phyloP scores from a whole-genome alignment of 2,329 filamentous ascomycete species.

The Cladorrhinum sp. region DNA sequence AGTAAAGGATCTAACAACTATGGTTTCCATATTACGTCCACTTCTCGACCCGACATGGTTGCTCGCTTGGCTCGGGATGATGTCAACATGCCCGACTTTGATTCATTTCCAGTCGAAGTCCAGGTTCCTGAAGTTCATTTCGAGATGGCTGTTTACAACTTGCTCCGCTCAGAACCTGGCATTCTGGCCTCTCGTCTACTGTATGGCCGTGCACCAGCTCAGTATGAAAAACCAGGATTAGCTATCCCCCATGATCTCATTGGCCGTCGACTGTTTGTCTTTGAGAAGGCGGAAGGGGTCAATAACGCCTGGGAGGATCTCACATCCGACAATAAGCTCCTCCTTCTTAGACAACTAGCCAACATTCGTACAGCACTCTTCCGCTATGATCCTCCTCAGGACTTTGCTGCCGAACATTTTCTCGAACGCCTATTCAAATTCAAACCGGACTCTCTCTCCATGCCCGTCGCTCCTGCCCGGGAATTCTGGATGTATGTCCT shows the following conservation, averaged over 20 bases:
- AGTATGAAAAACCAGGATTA: background rate
- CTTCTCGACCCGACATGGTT: slow-evolving; percentile 22
- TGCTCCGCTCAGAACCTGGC: slow-evolving; percentile 18
- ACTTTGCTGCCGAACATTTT: slow-evolving; percentile 24
- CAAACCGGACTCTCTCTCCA: slow-evolving; percentile 22
- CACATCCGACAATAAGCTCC: background rate
- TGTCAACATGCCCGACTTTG: slow-evolving; percentile 22
- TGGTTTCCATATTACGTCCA: slow-evolving; percentile 21
- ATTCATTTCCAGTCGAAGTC: slow-evolving; percentile 12
- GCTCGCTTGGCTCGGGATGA: slow-evolving; percentile 20
- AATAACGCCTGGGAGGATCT: slow-evolving; percentile 6
- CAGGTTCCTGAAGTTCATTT: slow-evolving; percentile 23
- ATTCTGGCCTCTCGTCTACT: slow-evolving; percentile 23
- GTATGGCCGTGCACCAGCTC: slow-evolving; percentile 22
- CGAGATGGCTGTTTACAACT: slow-evolving; percentile 23
- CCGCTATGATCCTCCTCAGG: slow-evolving; percentile 16
- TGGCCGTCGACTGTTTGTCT: slow-evolving; percentile 4
- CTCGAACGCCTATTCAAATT: slow-evolving; percentile 28
- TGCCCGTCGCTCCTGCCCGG: slow-evolving; percentile 30
- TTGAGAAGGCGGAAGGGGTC: slow-evolving; percentile 2
- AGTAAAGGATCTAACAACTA: slow-evolving; percentile 31
- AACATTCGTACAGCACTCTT: slow-evolving; percentile 25
- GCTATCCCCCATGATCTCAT: background rate
- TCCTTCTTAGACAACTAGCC: slow-evolving; percentile 23
- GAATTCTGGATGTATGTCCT: slow-evolving; percentile 31